phyloP scores from a whole-genome alignment of 2,329 filamentous ascomycete genomes.

The Fusarium sambucinum region DNA sequence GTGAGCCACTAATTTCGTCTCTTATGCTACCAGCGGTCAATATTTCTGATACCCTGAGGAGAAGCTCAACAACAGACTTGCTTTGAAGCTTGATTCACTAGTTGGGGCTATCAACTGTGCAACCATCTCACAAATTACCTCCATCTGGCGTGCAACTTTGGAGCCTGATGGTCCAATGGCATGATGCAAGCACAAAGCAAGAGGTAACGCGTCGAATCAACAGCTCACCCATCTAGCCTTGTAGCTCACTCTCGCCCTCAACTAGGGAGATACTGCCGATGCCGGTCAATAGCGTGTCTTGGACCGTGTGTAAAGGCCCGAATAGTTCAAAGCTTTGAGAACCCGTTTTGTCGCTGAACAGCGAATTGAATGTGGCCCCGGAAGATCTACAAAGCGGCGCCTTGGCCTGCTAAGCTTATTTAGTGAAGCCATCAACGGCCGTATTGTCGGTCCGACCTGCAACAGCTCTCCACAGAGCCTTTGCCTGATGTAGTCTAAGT shows the following conservation, averaged over 20 bases:
- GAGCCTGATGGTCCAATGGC: conserved; percentile 4
- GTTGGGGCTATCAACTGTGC: background rate
- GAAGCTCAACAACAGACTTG: background rate
- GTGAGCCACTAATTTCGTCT: too few species aligned
- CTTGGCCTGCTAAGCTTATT: conserved; percentile 31
- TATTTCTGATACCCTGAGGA: background rate
- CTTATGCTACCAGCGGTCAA: too few species aligned
- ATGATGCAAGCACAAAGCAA: background rate
- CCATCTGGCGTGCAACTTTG: background rate
- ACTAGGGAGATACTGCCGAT: conserved; percentile 25
- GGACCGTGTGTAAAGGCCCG: conserved; percentile 24
- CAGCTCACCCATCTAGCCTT: conserved; percentile 17
- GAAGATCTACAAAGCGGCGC: conserved; percentile 20
- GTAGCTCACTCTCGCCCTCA: background rate
- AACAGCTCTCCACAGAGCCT: conserved; percentile 22
- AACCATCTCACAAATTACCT: background rate
- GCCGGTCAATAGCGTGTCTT: conserved; percentile 26
- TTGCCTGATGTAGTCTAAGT: background rate
- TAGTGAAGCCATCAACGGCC: conserved; percentile 21
- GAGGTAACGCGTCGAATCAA: background rate
- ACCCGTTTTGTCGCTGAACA: conserved; percentile 5
- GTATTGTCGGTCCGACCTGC: conserved; percentile 34
- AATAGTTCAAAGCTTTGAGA: conserved; percentile 15
- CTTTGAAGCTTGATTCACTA: background rate
- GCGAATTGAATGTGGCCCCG: conserved; percentile 4